phyloP scores from a whole-genome alignment of 805 yeast genomes.

The Candida taoyuanica region DNA sequence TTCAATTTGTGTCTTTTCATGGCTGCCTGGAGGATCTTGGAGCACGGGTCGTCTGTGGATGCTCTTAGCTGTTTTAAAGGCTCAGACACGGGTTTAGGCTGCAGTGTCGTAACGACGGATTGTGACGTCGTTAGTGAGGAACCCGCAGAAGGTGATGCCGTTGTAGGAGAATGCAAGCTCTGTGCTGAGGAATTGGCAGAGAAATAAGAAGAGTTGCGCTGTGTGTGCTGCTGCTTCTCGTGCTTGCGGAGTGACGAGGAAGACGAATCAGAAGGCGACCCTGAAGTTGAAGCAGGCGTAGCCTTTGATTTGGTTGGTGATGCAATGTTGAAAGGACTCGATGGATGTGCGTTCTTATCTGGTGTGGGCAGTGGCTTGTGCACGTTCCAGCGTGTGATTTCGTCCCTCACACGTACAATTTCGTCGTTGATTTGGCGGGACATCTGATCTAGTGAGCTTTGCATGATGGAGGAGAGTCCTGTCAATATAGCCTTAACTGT shows the following conservation, averaged over 20 bases:
- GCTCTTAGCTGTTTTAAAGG: slow-evolving; percentile 82
- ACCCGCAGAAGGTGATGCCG: slow-evolving; percentile 10
- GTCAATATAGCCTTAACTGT: slow-evolving; percentile 11
- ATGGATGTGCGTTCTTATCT: slow-evolving; percentile 11
- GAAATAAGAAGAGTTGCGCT: slow-evolving; percentile 15
- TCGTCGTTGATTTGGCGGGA: slow-evolving; percentile 14
- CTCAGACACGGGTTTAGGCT: slow-evolving; percentile 37
- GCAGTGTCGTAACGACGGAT: slow-evolving; percentile 7
- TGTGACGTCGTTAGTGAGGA: slow-evolving; percentile 5
- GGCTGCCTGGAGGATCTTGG: slow-evolving; percentile 81
- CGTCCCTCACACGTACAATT: slow-evolving; percentile 16
- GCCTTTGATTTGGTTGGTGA: slow-evolving; percentile 25
- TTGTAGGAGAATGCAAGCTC: slow-evolving; percentile 19
- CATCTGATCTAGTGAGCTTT: slow-evolving; percentile 10
- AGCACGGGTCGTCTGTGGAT: slow-evolving; percentile 87
- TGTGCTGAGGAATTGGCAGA: neutral
- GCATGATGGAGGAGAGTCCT: slow-evolving; percentile 15
- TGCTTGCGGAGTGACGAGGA: slow-evolving; percentile 5
- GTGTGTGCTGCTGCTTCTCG: slow-evolving; percentile 6
- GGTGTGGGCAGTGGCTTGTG: slow-evolving; percentile 25
- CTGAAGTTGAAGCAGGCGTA: slow-evolving; percentile 4
- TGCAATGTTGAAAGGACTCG: slow-evolving; percentile 28
- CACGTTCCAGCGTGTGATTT: slow-evolving; percentile 6
- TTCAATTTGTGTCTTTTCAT: slow-evolving; percentile 78
- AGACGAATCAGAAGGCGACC: slow-evolving; percentile 11